A percentile compares a stretch with the other conserved stretches of the same genome.
These are phyloP conservation scores for Phytophthora syringae DNA, from an alignment of 352 stramenopile species.

Conservation along the genomic window DNA sequence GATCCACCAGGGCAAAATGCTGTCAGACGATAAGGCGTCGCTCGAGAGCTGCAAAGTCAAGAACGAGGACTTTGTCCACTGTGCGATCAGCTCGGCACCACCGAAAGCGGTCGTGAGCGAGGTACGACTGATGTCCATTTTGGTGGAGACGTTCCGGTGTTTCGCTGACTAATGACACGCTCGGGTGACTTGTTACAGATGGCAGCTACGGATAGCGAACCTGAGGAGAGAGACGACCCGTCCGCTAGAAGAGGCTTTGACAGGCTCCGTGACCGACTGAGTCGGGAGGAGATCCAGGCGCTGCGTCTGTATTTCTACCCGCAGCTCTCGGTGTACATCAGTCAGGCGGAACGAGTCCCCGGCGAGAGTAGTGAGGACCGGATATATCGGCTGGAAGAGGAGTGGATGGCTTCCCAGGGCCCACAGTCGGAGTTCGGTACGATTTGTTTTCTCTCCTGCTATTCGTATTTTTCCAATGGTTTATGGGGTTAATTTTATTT, in stretches of 20 bases:
- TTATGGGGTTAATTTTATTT: not conserved
- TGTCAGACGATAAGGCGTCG: slow-evolving; percentile 83
- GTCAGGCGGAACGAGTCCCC: slow-evolving; percentile 73
- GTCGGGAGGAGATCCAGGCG: slow-evolving; percentile 85
- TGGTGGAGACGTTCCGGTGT: not conserved
- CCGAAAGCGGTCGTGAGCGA: slow-evolving; percentile 83
- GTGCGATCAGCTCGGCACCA: slow-evolving; percentile 80
- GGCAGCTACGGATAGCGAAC: slow-evolving; percentile 42
- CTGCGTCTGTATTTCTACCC: slow-evolving; percentile 89
- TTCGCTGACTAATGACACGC: slow-evolving; percentile 6
- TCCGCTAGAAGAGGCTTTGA: slow-evolving; percentile 75
- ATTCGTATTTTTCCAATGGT: not conserved
- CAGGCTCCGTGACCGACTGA: slow-evolving; percentile 80
- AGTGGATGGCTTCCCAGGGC: slow-evolving; percentile 90
- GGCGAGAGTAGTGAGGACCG: slow-evolving; percentile 86
- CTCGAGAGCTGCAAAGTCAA: slow-evolving; percentile 81
- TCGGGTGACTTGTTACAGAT: slow-evolving; percentile 37
- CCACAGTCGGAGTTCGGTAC: slow-evolving; percentile 89
- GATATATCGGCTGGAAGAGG: slow-evolving; percentile 89
- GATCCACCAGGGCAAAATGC: slow-evolving; percentile 90
- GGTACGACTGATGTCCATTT: slow-evolving; percentile 31
- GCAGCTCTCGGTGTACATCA: slow-evolving; percentile 86
- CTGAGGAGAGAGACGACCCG: slow-evolving; percentile 68
- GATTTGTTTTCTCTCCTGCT: slow-evolving; percentile 1
- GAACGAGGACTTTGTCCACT: slow-evolving; percentile 87